phyloP scores from a whole-genome alignment of 2,329 filamentous ascomycete genomes.

The Ophiostoma populinum region DNA sequence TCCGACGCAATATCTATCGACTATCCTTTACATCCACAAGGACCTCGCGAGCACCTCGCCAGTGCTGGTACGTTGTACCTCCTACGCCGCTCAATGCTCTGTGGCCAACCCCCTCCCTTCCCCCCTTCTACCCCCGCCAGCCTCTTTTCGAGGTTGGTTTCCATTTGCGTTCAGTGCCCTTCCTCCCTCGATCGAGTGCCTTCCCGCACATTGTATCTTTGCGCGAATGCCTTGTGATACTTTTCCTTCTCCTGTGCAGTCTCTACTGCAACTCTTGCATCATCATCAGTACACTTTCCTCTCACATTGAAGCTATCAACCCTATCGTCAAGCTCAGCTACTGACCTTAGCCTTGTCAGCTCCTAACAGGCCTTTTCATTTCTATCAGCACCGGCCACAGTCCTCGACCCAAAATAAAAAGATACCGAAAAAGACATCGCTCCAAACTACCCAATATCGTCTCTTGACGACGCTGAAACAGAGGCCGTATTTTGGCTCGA shows the following conservation, averaged over 20 bases:
- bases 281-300: no score
- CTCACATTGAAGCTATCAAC: no score
- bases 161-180: no score
- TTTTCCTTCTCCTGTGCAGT: no score
- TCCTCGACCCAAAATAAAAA: neutral
- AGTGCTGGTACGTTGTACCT: constrained; percentile 5
- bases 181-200: no score
- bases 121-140: neutral
- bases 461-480: no score
- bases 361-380: neutral
- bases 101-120: neutral
- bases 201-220: no score
- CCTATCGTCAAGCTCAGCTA: neutral
- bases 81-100: neutral
- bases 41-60: constrained; percentile 8
- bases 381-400: constrained; percentile 2
- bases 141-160: no score
- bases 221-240: no score
- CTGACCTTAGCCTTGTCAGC: constrained; percentile 4
- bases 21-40: constrained; percentile 12
- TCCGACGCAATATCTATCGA: constrained; percentile 17
- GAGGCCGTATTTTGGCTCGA: no score
- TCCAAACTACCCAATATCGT: neutral
- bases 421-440: no score
- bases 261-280: no score